Evolutionary conservation across 169 alveolate genomes (phyloP).

Genomic region (Perkinsus marinus): DNA sequence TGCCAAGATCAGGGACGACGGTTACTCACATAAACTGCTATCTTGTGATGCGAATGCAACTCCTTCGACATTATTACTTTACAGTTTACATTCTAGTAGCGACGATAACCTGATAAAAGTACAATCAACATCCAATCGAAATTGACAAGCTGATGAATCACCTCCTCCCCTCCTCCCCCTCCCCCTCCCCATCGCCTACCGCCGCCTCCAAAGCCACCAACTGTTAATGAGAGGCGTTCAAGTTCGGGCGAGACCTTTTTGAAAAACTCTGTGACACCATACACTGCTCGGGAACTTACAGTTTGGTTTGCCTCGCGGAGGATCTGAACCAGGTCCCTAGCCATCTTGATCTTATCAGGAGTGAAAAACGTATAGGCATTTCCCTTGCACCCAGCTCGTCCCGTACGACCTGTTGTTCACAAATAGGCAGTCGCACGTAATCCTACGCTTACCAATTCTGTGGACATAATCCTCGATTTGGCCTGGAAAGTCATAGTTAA

Average conservation of each 20-base stretch:
- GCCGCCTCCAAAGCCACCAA: slow-evolving; percentile 14
- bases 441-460: slow-evolving; percentile 80
- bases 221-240: background rate
- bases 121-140: background rate
- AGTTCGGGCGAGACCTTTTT: background rate
- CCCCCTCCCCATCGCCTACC: slow-evolving; percentile 1
- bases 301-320: slow-evolving; percentile 78
- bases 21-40: too few relatives aligned
- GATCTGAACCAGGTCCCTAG: slow-evolving; percentile 79
- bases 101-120: background rate
- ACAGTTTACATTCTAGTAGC: too few relatives aligned
- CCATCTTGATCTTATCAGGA: slow-evolving; percentile 67
- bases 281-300: slow-evolving; percentile 28
- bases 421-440: background rate
- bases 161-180: slow-evolving; percentile 19
- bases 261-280: too few relatives aligned
- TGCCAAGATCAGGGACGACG: too few relatives aligned
- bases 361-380: slow-evolving; percentile 80
- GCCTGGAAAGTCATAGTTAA: slow-evolving; percentile 95
- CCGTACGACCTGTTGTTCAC: slow-evolving; percentile 41
- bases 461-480: slow-evolving; percentile 94
- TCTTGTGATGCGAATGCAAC: too few relatives aligned
- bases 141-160: background rate
- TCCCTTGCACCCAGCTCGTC: slow-evolving; percentile 79
- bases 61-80: too few relatives aligned